phyloP scores from a whole-genome alignment of 768 basidiomycete genomes.

The Chalciporus piperatus region DNA sequence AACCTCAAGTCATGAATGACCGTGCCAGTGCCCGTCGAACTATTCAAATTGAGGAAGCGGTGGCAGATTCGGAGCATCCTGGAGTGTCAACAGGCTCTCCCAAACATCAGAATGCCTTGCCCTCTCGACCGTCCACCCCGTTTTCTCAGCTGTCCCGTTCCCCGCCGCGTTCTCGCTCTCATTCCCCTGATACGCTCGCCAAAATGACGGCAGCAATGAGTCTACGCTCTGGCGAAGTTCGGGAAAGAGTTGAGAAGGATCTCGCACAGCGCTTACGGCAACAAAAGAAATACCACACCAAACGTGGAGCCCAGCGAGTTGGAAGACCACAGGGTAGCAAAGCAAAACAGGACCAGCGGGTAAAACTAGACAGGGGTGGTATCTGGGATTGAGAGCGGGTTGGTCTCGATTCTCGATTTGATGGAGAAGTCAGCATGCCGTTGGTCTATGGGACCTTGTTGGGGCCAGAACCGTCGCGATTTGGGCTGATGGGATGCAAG shows the following conservation, averaged over 20 bases:
- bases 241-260: constrained; percentile 60
- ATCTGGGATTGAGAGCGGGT: constrained; percentile 53
- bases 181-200: constrained; percentile 41
- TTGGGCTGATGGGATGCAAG: not conserved
- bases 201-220: constrained; percentile 42
- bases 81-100: not conserved
- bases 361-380: constrained; percentile 57
- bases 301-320: constrained; percentile 56
- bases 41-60: constrained; percentile 11
- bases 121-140: constrained; percentile 28
- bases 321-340: constrained; percentile 81
- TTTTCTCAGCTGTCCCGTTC: constrained; percentile 50
- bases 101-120: constrained; percentile 8
- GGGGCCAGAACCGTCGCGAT: not conserved
- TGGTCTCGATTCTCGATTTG: not conserved
- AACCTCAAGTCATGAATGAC: constrained; percentile 1
- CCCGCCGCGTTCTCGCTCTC: constrained; percentile 49
- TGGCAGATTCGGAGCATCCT: not conserved
- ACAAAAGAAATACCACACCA: constrained; percentile 77
- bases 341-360: constrained; percentile 71
- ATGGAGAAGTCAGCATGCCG: constrained; percentile 6
- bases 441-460: not conserved
- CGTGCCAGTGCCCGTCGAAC: constrained; percentile 10
- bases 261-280: constrained; percentile 61
- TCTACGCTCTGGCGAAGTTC: constrained; percentile 41